Evolutionary conservation across 495 filamentous ascomycete genomes (phyloP).

Genomic region (Xylaria intraflava): DNA sequence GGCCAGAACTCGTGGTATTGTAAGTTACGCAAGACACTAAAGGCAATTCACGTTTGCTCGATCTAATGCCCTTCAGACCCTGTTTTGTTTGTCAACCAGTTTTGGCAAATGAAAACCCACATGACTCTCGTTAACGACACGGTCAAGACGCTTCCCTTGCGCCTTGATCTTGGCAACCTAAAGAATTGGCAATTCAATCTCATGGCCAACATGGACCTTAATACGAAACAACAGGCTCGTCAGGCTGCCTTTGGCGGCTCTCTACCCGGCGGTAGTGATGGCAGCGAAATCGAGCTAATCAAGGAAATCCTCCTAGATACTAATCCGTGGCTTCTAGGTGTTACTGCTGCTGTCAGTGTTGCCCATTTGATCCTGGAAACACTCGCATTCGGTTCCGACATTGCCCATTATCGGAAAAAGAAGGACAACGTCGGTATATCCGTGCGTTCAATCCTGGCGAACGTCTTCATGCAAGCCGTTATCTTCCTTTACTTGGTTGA

Average conservation of each 20-base stretch:
- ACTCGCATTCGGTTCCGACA: constrained; percentile 95
- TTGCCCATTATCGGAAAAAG: constrained; percentile 97
- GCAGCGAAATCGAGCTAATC: constrained; percentile 83
- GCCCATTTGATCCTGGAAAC: constrained; percentile 94
- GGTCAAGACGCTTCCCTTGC: constrained; percentile 72
- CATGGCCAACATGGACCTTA: constrained; percentile 77
- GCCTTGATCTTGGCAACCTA: constrained; percentile 75
- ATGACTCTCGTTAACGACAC: constrained; percentile 94
- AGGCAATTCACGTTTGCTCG: background rate
- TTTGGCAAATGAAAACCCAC: constrained; percentile 89
- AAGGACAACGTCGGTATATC: constrained; percentile 97
- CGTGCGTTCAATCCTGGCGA: constrained; percentile 90
- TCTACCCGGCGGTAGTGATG: constrained; percentile 51
- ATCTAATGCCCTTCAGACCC: constrained; percentile 43
- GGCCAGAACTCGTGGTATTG: constrained; percentile 97
- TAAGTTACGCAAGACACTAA: constrained; percentile 13
- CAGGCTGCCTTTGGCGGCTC: constrained; percentile 59
- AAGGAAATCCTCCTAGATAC: constrained; percentile 92
- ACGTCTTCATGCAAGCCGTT: constrained; percentile 94
- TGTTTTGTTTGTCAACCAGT: constrained; percentile 84
- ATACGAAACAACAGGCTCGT: constrained; percentile 69
- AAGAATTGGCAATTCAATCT: constrained; percentile 88
- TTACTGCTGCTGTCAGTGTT: constrained; percentile 77
- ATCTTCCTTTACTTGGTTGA: constrained; percentile 99
- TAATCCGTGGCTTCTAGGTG: constrained; percentile 80